Evolutionary conservation across 2,329 filamentous ascomycete genomes (phyloP).

Genomic region (Arthrobotrys sphaeroides): DNA sequence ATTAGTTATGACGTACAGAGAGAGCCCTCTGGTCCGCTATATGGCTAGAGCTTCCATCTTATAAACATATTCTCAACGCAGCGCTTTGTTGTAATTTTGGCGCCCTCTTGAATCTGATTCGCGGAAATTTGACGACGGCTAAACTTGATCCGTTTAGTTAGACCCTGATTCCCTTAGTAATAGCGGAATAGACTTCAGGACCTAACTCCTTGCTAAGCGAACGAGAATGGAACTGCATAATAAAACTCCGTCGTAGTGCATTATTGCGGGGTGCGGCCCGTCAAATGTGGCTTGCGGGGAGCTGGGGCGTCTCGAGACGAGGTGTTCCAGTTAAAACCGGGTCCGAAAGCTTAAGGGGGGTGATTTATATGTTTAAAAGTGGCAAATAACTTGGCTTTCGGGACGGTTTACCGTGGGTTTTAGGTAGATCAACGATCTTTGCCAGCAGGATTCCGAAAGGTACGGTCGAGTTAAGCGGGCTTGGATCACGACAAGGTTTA

Average conservation of each 20-base stretch:
- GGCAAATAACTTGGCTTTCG: not conserved
- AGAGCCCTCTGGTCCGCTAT: not conserved
- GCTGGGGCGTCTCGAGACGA: not conserved
- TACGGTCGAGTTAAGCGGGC: no score
- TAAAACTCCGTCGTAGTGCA: slow-evolving; percentile 1
- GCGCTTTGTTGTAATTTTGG: not conserved
- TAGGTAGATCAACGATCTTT: no score
- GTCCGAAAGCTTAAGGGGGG: not conserved
- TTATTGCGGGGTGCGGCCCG: slow-evolving; percentile 29
- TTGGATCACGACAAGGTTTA: not conserved
- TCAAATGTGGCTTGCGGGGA: slow-evolving; percentile 5
- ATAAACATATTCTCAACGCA: not conserved
- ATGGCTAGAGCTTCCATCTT: no score
- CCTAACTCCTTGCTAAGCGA: slow-evolving; percentile 1
- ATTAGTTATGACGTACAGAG: not conserved
- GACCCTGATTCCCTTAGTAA: not conserved
- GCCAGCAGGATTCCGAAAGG: no score
- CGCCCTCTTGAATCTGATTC: slow-evolving; percentile 3
- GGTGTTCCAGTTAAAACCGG: not conserved
- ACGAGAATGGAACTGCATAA: not conserved
- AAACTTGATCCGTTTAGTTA: slow-evolving; percentile 16
- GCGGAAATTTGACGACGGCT: slow-evolving; percentile 28
- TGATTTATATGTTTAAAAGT: not conserved
- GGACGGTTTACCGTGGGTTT: not conserved
- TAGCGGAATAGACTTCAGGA: not conserved